A percentile compares a stretch with the other conserved stretches of the same genome.
These are phyloP conservation scores for Ustilago xerochloae DNA, from an alignment of 1,284 basidiomycete species.

Conservation along the genomic window DNA sequence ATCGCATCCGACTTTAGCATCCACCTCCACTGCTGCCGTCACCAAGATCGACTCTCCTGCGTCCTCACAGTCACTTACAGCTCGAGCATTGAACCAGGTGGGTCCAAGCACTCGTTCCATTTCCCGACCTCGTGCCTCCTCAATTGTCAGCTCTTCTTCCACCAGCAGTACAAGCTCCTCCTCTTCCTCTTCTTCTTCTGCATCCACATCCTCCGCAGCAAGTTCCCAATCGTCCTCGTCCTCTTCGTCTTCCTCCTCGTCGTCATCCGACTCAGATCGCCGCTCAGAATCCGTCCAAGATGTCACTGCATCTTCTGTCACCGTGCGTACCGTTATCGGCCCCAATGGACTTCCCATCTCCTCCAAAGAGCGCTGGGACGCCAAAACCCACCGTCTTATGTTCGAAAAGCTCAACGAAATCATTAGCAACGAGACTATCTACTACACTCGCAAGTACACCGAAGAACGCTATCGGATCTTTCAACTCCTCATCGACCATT, in stretches of 20 bases:
- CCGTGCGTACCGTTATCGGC: conserved; percentile 24
- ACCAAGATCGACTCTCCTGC: conserved; percentile 3
- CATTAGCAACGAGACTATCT: conserved; percentile 29
- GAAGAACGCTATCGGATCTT: conserved; percentile 43
- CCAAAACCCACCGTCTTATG: conserved; percentile 40
- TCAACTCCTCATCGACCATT: conserved; percentile 35
- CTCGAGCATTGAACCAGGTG: not conserved
- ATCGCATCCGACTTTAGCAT: not conserved
- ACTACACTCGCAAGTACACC: conserved; percentile 36
- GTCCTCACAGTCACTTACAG: not conserved
- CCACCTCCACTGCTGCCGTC: not conserved
- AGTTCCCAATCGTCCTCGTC: conserved; percentile 9
- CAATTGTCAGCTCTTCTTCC: conserved; percentile 10
- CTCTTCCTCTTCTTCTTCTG: conserved; percentile 12
- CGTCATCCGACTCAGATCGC: conserved; percentile 14
- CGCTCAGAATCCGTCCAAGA: conserved; percentile 37
- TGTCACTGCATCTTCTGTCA: conserved; percentile 28
- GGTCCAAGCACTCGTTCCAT: not conserved
- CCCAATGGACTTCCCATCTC: conserved; percentile 33
- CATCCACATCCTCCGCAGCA: not conserved
- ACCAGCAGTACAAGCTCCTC: conserved; percentile 12
- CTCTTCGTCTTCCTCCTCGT: conserved; percentile 1
- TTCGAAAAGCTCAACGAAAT: conserved; percentile 52
- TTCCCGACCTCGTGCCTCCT: conserved; percentile 13
- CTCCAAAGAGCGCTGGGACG: conserved; percentile 43